Percentiles rank a stretch among this genome's conserved stretches.
Evolutionary conservation across 768 basidiomycete genomes (phyloP).

Genomic region (Trichaptum fuscoviolaceum): DNA sequence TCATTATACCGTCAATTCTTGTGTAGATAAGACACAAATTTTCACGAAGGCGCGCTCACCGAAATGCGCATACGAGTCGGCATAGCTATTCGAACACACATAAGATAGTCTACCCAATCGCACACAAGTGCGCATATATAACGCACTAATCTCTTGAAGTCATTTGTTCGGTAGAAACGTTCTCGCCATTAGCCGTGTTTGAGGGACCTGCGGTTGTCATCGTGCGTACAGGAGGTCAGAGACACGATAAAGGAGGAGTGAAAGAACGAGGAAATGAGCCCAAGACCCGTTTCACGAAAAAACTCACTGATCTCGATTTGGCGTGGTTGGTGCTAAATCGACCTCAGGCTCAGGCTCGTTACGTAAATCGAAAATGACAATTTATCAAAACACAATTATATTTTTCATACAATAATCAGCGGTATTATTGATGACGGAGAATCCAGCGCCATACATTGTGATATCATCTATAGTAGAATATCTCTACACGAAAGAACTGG

Average conservation of each 20-base stretch:
- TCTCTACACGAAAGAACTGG: not conserved
- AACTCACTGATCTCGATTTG: not conserved
- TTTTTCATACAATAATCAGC: too few relatives aligned
- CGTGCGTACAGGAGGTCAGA: constrained; percentile 4
- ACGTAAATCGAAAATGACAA: not conserved
- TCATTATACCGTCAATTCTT: not conserved
- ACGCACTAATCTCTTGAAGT: constrained; percentile 87
- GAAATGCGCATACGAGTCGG: constrained; percentile 94
- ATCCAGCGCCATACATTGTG: not conserved
- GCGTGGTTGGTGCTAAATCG: not conserved
- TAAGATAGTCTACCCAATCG: constrained; percentile 31
- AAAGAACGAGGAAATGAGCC: not conserved
- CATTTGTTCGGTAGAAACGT: constrained; percentile 36
- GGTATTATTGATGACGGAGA: not conserved
- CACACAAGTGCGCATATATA: constrained; percentile 23
- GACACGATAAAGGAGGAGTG: not conserved
- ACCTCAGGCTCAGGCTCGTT: too few relatives aligned
- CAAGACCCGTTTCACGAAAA: not conserved
- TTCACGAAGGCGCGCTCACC: constrained; percentile 40
- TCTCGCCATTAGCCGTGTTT: constrained; percentile 16
- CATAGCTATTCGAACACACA: constrained; percentile 59
- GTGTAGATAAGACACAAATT: not conserved
- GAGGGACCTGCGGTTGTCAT: constrained; percentile 26
- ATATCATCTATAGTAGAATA: not conserved
- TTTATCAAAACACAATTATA: too few relatives aligned